Conservation (phyloP, 2,329 filamentous ascomycete genomes). For the Aphanocladium album region DNA sequence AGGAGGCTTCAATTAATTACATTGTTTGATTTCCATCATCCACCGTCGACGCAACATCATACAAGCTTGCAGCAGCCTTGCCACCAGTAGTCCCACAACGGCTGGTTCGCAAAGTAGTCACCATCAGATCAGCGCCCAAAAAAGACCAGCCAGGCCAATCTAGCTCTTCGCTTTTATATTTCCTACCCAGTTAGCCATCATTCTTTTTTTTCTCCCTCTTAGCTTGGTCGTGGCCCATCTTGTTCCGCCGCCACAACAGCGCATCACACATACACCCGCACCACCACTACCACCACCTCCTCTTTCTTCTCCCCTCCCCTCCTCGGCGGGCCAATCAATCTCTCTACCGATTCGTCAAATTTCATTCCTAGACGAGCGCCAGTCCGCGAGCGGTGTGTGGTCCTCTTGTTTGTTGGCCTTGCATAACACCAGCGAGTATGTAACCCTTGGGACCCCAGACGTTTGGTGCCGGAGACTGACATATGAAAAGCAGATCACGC, state of each 20-base stretch:
- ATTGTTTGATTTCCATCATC: neutral
- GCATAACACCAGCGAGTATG: neutral
- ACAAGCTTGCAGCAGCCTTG: neutral
- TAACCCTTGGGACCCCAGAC: neutral
- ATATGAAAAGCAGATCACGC: slow-evolving; percentile 8
- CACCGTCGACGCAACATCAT: neutral
- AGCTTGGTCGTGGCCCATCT: neutral
- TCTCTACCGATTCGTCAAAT: neutral
- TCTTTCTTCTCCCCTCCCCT: neutral
- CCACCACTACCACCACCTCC: neutral
- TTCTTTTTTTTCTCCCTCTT: neutral
- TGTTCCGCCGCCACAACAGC: slow-evolving; percentile 5
- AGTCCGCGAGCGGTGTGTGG: slow-evolving; percentile 8
- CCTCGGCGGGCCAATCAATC: neutral
- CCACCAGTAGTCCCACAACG: neutral
- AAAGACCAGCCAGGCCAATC: neutral
- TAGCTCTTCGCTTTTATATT: neutral
- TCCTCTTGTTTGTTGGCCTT: slow-evolving; percentile 10
- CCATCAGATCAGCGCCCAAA: neutral
- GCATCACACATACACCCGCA: neutral
- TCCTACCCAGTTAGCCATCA: neutral
- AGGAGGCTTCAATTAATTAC: neutral
- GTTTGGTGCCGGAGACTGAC: neutral
- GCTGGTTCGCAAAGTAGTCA: neutral
- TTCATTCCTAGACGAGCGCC: neutral